Evolutionary conservation across 345 rosid species (phyloP).

Genomic region (Litchi chinensis): DNA sequence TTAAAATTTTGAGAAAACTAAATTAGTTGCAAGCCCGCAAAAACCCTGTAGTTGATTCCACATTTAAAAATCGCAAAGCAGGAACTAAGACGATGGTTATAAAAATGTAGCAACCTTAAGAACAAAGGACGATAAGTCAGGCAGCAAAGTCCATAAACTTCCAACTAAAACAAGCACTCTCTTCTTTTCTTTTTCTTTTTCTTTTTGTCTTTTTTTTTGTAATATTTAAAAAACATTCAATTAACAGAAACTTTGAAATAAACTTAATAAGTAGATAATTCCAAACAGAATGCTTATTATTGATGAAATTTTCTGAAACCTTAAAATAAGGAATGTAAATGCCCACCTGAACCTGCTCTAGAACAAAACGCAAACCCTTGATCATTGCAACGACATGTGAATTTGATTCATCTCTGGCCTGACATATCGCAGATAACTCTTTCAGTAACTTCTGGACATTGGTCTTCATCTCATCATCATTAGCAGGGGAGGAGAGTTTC

Average conservation of each 20-base stretch:
- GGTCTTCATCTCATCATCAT: slow-evolving; percentile 62
- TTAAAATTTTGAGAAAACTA: too few species aligned
- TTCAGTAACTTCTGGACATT: slow-evolving; percentile 51
- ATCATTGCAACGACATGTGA: slow-evolving; percentile 64
- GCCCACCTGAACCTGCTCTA: slow-evolving; percentile 85
- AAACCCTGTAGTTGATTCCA: too few species aligned
- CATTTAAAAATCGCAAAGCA: too few species aligned
- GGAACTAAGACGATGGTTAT: too few species aligned
- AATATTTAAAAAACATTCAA: too few species aligned
- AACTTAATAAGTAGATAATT: not conserved
- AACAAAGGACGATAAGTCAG: not conserved
- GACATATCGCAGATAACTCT: slow-evolving; percentile 62
- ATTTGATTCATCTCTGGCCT: slow-evolving; percentile 46
- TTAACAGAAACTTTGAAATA: too few species aligned
- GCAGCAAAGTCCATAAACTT: not conserved
- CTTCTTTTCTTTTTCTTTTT: too few species aligned
- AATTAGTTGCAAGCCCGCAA: too few species aligned
- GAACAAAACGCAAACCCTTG: slow-evolving; percentile 77
- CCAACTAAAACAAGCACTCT: not conserved
- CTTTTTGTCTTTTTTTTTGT: too few species aligned
- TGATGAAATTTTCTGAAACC: too few species aligned
- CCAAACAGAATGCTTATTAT: too few species aligned
- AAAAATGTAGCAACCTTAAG: too few species aligned
- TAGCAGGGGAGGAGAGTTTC: slow-evolving; percentile 79
- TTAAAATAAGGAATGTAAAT: not conserved